phyloP scores from a whole-genome alignment of 2,329 filamentous ascomycete species.

The Epichloe uncinata region DNA sequence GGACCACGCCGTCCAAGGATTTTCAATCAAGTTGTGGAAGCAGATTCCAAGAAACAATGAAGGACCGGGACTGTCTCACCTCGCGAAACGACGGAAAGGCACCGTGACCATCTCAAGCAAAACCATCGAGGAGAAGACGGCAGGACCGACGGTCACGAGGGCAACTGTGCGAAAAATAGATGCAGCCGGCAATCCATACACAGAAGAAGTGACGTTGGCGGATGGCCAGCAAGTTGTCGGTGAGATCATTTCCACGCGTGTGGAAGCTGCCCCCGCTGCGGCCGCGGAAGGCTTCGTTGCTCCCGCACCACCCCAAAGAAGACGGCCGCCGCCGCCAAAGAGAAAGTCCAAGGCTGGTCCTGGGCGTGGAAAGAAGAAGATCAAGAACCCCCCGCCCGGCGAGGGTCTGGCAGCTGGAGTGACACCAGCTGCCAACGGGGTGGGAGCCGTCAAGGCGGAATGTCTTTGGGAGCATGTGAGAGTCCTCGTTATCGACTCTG shows the following conservation, averaged over 20 bases:
- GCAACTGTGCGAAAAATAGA: conserved; percentile 71
- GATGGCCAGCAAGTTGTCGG: conserved; percentile 72
- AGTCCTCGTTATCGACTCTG: neutral
- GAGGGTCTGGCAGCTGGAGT: conserved; percentile 16
- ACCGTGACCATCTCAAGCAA: conserved; percentile 43
- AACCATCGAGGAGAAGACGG: conserved; percentile 29
- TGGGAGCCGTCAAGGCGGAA: conserved; percentile 25
- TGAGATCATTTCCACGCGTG: conserved; percentile 56
- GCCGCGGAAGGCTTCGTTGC: conserved; percentile 39
- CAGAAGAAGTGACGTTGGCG: conserved; percentile 70
- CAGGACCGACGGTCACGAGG: conserved; percentile 52
- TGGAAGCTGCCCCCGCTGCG: conserved; percentile 41
- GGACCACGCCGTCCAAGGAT: conserved; percentile 39
- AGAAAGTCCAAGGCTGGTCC: conserved; percentile 65
- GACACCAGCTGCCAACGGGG: conserved; percentile 23
- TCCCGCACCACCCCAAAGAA: conserved; percentile 30
- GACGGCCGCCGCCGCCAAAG: conserved; percentile 63
- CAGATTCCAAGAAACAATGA: conserved; percentile 47
- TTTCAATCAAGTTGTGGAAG: conserved; percentile 47
- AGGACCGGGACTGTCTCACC: conserved; percentile 34
- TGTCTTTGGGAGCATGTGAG: conserved; percentile 26
- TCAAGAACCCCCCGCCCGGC: conserved; percentile 38
- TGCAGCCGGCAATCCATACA: conserved; percentile 65
- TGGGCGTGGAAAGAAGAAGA: conserved; percentile 69
- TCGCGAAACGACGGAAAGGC: conserved; percentile 49